phyloP scores from a whole-genome alignment of 2,329 filamentous ascomycete genomes.

The Phialocephala subalpina region DNA sequence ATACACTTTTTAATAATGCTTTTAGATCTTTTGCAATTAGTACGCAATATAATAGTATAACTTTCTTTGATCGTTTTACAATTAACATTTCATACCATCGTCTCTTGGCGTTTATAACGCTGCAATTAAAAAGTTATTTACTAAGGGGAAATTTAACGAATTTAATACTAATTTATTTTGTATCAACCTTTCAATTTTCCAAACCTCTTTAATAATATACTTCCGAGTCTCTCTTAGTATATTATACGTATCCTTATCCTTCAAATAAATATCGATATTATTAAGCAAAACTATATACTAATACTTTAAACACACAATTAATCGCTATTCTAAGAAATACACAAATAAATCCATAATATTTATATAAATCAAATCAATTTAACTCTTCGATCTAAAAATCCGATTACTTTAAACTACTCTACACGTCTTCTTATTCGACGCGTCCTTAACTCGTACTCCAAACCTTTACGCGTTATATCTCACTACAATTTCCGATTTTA shows the following conservation, averaged over 20 bases:
- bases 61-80: too few species aligned
- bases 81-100: too few species aligned
- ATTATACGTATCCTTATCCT: conserved; percentile 3
- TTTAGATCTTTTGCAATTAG: too few species aligned
- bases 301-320: conserved; percentile 16
- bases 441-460: too few species aligned
- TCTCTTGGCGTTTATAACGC: too few species aligned
- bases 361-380: conserved; percentile 12
- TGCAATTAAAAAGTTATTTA: too few species aligned
- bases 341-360: conserved; percentile 16
- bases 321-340: conserved; percentile 12
- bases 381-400: conserved; percentile 2
- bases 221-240: not conserved
- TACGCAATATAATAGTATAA: too few species aligned
- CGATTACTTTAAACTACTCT: not conserved
- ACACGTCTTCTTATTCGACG: too few species aligned
- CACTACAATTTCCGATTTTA: conserved; percentile 22
- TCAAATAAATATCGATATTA: conserved; percentile 4
- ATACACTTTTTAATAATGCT: too few species aligned
- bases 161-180: too few species aligned
- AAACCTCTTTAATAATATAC: not conserved
- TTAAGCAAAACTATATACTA: conserved; percentile 12
- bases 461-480: conserved; percentile 13
- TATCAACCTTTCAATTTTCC: too few species aligned
- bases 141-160: too few species aligned